Percentiles rank a stretch among this genome's conserved stretches.
Evolutionary conservation across 1,284 basidiomycete species (phyloP).

Genomic region (Moesziomyces sp.): DNA sequence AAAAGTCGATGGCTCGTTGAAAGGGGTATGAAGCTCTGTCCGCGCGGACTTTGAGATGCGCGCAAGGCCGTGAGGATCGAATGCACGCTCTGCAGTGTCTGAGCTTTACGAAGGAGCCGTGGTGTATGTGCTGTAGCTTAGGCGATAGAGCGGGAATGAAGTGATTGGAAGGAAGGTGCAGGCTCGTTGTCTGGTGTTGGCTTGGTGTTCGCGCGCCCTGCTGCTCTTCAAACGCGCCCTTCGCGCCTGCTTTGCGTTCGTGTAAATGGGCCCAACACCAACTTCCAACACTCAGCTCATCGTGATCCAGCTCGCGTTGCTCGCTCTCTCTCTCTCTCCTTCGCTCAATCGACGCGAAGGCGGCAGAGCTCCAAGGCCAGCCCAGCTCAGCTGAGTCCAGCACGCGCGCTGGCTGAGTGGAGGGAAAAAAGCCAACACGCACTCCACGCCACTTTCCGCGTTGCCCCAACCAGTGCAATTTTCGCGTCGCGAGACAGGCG

Average conservation of each 20-base stretch:
- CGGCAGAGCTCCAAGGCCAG: too few species aligned
- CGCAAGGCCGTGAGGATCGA: background rate
- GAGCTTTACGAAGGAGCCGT: too few species aligned
- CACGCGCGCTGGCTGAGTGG: too few species aligned
- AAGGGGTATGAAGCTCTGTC: background rate
- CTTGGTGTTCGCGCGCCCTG: background rate
- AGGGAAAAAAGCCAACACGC: too few species aligned
- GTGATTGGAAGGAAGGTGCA: background rate
- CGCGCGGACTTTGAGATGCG: background rate
- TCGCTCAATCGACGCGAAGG: too few species aligned
- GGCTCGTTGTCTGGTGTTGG: background rate
- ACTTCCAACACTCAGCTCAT: background rate
- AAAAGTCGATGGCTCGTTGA: background rate
- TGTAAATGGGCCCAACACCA: slow-evolving; percentile 10
- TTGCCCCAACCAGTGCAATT: too few species aligned
- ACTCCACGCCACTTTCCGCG: too few species aligned
- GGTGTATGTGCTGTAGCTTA: too few species aligned
- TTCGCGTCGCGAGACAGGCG: too few species aligned
- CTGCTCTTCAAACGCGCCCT: background rate
- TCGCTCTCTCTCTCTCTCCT: too few species aligned
- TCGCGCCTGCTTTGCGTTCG: background rate
- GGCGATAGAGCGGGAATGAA: background rate
- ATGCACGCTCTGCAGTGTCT: too few species aligned
- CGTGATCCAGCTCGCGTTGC: background rate
- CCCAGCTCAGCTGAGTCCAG: too few species aligned